Evolutionary conservation across 2,329 filamentous ascomycete genomes (phyloP).

Genomic region (Phialocephala subalpina): DNA sequence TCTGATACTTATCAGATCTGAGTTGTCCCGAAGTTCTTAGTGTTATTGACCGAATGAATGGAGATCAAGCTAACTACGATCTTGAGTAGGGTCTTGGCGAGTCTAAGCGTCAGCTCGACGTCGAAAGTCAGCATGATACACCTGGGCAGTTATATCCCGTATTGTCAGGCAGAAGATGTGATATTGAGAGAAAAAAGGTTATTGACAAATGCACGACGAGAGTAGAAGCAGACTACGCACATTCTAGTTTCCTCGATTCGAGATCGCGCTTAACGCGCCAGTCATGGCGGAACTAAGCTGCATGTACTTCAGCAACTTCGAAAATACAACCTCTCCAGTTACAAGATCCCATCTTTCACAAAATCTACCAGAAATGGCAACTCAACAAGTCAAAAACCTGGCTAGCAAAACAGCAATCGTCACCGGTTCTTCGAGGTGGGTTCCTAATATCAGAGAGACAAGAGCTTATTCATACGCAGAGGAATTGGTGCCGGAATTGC

Average conservation of each 20-base stretch:
- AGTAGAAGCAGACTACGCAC: background rate
- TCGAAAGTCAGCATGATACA: too few species aligned
- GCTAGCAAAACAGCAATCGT: slow-evolving; percentile 23
- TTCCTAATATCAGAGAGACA: background rate
- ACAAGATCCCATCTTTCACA: background rate
- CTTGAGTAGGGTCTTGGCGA: too few species aligned
- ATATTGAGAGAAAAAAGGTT: too few species aligned
- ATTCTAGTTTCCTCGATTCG: background rate
- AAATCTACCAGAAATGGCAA: background rate
- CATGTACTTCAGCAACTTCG: background rate
- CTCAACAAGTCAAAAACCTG: slow-evolving; percentile 11
- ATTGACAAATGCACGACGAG: background rate
- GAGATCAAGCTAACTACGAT: too few species aligned
- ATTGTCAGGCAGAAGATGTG: too few species aligned
- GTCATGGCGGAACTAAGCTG: background rate
- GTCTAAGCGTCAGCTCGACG: too few species aligned
- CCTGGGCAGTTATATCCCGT: too few species aligned
- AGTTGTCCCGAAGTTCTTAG: too few species aligned
- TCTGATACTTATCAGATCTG: too few species aligned
- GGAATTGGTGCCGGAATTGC: slow-evolving; percentile 58
- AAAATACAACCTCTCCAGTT: background rate
- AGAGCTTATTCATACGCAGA: slow-evolving; percentile 32
- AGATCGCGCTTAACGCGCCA: background rate
- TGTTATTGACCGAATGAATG: too few species aligned
- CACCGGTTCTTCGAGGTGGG: slow-evolving; percentile 21